These are phyloP conservation scores for Blastomyces emzantsi DNA, from an alignment of 2,329 filamentous ascomycete species.

Conservation along the genomic window DNA sequence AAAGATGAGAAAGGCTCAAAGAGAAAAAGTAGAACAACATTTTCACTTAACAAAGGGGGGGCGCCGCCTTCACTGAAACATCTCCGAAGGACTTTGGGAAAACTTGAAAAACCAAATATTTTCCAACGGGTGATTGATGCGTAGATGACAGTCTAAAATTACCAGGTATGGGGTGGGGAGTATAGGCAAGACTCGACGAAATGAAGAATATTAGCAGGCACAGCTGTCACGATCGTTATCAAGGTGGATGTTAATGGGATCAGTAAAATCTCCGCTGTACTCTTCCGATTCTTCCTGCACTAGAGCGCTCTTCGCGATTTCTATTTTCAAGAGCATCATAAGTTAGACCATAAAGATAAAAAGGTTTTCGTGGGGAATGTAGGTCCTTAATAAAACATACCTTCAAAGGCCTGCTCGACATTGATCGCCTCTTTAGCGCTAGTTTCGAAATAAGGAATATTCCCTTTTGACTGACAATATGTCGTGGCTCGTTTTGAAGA, in stretches of 20 bases:
- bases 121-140: neutral
- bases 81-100: neutral
- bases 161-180: neutral
- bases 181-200: neutral
- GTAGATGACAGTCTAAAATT: neutral
- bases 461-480: constrained; percentile 95
- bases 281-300: constrained; percentile 97
- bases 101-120: neutral
- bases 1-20: neutral
- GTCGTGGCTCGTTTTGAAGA: constrained; percentile 93
- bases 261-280: constrained; percentile 93
- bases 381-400: constrained; percentile 32
- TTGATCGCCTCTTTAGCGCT: constrained; percentile 98
- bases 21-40: neutral
- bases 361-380: constrained; percentile 8
- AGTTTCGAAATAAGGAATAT: constrained; percentile 98
- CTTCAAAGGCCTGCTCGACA: constrained; percentile 79
- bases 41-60: neutral
- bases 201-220: constrained; percentile 58
- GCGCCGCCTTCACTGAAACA: neutral
- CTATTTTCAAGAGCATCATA: constrained; percentile 38
- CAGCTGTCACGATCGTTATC: constrained; percentile 90
- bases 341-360: constrained; percentile 6
- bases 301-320: constrained; percentile 91
- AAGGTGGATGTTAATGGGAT: constrained; percentile 96